These are phyloP conservation scores for Populus pruinosa DNA, from an alignment of 345 rosid species.

Conservation along the genomic window DNA sequence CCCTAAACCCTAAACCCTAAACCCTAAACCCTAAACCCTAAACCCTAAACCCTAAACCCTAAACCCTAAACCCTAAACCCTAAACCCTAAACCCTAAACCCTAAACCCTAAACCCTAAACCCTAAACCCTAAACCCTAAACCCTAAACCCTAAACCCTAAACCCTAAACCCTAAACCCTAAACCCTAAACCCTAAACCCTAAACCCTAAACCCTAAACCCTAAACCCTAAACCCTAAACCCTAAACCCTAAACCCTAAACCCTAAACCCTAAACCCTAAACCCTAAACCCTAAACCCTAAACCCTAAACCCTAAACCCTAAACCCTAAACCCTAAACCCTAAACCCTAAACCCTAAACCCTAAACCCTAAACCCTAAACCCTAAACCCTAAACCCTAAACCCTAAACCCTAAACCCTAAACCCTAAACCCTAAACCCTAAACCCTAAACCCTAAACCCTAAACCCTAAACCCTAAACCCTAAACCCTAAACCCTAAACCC, in stretches of 20 bases:
- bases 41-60: constrained; percentile 18
- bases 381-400: too few species aligned
- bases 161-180: constrained; percentile 18
- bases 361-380: not conserved
- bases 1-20: constrained; percentile 18
- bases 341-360: not conserved
- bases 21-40: constrained; percentile 18
- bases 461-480: constrained; percentile 1
- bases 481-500: constrained; percentile 15
- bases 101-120: constrained; percentile 21
- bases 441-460: not conserved
- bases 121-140: constrained; percentile 19
- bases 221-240: constrained; percentile 12
- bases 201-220: constrained; percentile 20
- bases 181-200: constrained; percentile 22
- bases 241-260: constrained; percentile 21
- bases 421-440: not conserved
- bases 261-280: constrained; percentile 30
- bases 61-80: constrained; percentile 1
- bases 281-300: constrained; percentile 9
- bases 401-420: not conserved
- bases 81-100: constrained; percentile 3
- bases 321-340: too few species aligned
- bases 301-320: constrained; percentile 21
- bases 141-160: constrained; percentile 10